A percentile compares a stretch with the other conserved stretches of the same genome.
These are phyloP conservation scores for Paspalum notatum DNA, from an alignment of 176 grass and related monocot species.

Conservation along the genomic window DNA sequence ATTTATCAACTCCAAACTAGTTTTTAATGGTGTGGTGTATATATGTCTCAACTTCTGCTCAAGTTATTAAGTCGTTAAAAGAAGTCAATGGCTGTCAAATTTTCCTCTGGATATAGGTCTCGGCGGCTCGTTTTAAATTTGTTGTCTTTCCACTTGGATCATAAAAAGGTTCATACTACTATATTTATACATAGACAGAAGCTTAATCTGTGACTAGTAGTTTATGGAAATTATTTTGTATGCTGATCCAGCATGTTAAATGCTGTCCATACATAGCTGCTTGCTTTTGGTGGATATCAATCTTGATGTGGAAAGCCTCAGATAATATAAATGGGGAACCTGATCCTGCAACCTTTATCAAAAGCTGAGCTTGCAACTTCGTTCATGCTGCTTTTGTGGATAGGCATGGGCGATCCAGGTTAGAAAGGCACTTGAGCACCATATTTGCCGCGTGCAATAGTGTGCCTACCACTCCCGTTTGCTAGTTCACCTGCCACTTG, in stretches of 20 bases:
- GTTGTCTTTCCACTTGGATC: not conserved
- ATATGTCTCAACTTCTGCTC: too few species aligned
- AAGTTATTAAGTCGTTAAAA: not conserved
- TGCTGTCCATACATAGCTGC: not conserved
- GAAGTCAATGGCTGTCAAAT: not conserved
- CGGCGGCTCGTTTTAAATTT: not conserved
- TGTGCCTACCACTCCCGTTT: constrained; percentile 35
- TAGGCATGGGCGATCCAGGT: constrained; percentile 28
- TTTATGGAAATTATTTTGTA: not conserved
- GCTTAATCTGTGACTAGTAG: not conserved
- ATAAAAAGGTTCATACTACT: not conserved
- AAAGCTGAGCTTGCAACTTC: constrained; percentile 29
- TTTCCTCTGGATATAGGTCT: not conserved
- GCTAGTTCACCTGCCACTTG: constrained; percentile 33
- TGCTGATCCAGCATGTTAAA: constrained; percentile 5
- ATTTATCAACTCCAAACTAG: too few species aligned
- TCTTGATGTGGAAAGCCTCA: constrained; percentile 37
- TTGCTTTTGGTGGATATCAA: constrained; percentile 31
- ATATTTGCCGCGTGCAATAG: constrained; percentile 23
- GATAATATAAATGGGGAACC: constrained; percentile 23
- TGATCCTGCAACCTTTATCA: constrained; percentile 36
- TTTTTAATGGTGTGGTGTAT: too few species aligned
- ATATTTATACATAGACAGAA: not conserved
- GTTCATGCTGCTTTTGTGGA: constrained; percentile 21
- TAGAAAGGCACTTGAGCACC: not conserved